Evolutionary conservation across 2,329 filamentous ascomycete genomes (phyloP), one percentile per base, ranked within the genome.

Genomic region (Fusarium falciforme): DNA sequence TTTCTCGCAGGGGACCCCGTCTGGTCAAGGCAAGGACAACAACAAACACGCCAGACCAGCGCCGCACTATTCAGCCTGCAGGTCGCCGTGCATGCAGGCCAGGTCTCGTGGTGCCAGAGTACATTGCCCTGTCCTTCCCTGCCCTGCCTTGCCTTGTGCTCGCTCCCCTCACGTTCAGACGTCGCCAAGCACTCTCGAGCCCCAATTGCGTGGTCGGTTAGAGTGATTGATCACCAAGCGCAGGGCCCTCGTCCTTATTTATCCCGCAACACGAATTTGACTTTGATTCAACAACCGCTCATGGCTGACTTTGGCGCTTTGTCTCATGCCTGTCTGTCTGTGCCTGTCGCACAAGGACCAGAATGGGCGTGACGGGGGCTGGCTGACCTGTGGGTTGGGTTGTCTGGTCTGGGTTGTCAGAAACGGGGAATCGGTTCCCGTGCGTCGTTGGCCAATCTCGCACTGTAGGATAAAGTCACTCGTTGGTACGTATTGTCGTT

Each of bases 61-160:
- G 70, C 68, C 74, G 74, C 74, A 73, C 68, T 76, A 70, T 71
- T 76, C 76, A 74, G 74, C 76, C 72, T 77, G 72, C 77, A 76
- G 75, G 73, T 74, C 76, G 70, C 71, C 75, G 72, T 80, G 78
- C 79, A 80, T 80, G 74, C 71, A 75, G 77, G 67, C 71, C 67
- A 76, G 77, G 79, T 80, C 79, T 77, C 78, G 79, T 80, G 79
- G 77, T 76, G 70, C 61, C 49, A 63, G 63, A 69, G 69, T 69
- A 63, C 70, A 62, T 25, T 25, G 42, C 22, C 42, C 12, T 44
- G 40, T 12, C 42, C 59, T 42, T 22, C 66, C 42, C 17, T 25
- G 22, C 22, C 42, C 16, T 47, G 12, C 42, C 42, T 59, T 44
- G 29, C 67, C 42, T 60, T 59, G 47, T 65, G 44, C 68, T 75